Base-by-base conservation (phyloP, 2,329 filamentous ascomycete genomes). In the Fusarium proliferatum region DNA sequence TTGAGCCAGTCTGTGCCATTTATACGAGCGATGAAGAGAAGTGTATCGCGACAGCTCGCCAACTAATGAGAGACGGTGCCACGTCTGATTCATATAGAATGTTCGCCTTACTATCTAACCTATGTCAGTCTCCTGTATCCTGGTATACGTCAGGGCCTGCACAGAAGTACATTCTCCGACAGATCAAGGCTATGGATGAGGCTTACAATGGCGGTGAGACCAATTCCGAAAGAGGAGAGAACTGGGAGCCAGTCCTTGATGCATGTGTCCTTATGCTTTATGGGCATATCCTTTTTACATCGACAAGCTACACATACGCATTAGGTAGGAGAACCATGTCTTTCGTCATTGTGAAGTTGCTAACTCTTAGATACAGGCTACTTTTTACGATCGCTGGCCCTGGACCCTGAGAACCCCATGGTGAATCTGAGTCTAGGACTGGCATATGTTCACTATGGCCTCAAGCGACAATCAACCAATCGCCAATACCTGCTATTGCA, bases 381-480 rank as follows among this genome's bases (percentile, higher is more conserved):
- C 84, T 97, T 97, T 79, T 90, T 95, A 77, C 90, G 93, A 63
- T 93, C 93, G 2, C 88, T 90, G 62, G 89, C 93, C 3, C 83
- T 98, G 5, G 92, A 95, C 73, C 92, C 93, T 1, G 82, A 88
- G 12, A 97, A 97, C 78, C 88, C 92, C 1, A 90, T 94, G 77
- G 89, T 98, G 72, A 92, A 94, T 71, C 88, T 99, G 16, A 93
- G 90, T 76, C 91, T 98, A 30, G 95, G 92, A 0, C 88, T 96
- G 17, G 92, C 92, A 36, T 98, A 97, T 81, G 89, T 98, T 43
- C 94, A 98, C 80, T 93, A 96, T 80, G 92, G 93, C 1, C 88
- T 98, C 78, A 98, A 98, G 81, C 89, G 96, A 5, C 94, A 97
- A 81, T 91, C 93, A 1, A 94, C 96, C 53, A 98, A 98, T 80